Evolutionary conservation across 257 asterid species (phyloP).

Genomic region (Solanum clarkiae): DNA sequence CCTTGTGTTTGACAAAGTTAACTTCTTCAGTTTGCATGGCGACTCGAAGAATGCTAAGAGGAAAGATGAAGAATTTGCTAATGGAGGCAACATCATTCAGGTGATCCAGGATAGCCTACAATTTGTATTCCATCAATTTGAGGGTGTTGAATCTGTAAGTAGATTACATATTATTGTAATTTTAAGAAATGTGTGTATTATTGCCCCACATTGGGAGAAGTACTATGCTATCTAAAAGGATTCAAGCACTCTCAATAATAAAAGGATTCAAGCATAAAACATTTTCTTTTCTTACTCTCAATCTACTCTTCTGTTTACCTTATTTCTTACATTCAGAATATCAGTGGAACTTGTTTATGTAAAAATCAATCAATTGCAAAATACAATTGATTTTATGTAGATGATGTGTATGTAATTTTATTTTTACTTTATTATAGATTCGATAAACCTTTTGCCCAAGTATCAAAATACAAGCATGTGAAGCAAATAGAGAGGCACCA

Average conservation of each 20-base stretch:
- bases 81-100: not conserved
- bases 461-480: not conserved
- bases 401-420: too few relatives aligned
- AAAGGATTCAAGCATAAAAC: not conserved
- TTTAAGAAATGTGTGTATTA: not conserved
- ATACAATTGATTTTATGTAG: too few relatives aligned
- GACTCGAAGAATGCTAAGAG: not conserved
- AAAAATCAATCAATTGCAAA: not conserved
- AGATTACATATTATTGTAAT: not conserved
- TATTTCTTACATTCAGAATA: not conserved
- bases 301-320: not conserved
- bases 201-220: not conserved
- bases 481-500: not conserved
- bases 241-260: not conserved
- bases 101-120: not conserved
- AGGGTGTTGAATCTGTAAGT: not conserved
- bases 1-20: not conserved
- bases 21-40: not conserved
- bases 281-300: not conserved
- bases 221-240: not conserved
- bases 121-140: not conserved
- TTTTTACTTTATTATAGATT: too few relatives aligned
- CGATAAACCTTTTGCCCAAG: too few relatives aligned
- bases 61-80: not conserved
- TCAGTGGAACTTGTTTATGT: not conserved